These are phyloP conservation scores for Aspergillus terreus DNA, from an alignment of 2,329 filamentous ascomycete species.

Conservation along the genomic window DNA sequence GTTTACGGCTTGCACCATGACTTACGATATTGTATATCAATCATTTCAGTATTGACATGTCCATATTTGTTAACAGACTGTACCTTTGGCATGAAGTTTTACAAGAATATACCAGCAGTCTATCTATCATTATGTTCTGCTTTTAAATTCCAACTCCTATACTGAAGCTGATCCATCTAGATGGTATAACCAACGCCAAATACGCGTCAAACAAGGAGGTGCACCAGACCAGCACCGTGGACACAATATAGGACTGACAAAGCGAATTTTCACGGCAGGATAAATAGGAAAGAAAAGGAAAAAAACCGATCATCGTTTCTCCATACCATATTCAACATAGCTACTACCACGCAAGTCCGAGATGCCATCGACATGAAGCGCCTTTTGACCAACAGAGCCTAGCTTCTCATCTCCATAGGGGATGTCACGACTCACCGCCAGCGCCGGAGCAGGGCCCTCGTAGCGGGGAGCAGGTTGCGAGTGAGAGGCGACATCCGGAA, in stretches of 20 bases:
- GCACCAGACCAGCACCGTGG: no score
- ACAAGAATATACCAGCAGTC: no score
- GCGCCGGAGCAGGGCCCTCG: constrained; percentile 9
- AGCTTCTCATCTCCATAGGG: constrained; percentile 39
- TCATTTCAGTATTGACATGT: no score
- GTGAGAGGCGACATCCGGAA: constrained; percentile 19
- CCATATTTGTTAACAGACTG: no score
- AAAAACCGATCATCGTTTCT: constrained; percentile 23
- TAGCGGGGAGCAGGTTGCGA: constrained; percentile 24
- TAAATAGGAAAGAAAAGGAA: neutral
- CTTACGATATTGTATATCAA: constrained; percentile 4
- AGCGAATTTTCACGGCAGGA: no score
- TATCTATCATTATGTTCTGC: no score
- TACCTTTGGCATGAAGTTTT: no score
- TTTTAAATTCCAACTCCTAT: no score
- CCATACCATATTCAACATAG: constrained; percentile 35
- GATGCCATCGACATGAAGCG: constrained; percentile 25
- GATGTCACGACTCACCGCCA: constrained; percentile 4
- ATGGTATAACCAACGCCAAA: no score
- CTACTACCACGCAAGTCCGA: constrained; percentile 29
- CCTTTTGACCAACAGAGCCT: constrained; percentile 40
- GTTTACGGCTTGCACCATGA: constrained; percentile 5
- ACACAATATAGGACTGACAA: no score
- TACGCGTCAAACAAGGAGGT: no score
- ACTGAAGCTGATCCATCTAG: no score